Evolutionary conservation across 2,329 filamentous ascomycete genomes (phyloP).

Genomic region (Hirsutella thompsonii): DNA sequence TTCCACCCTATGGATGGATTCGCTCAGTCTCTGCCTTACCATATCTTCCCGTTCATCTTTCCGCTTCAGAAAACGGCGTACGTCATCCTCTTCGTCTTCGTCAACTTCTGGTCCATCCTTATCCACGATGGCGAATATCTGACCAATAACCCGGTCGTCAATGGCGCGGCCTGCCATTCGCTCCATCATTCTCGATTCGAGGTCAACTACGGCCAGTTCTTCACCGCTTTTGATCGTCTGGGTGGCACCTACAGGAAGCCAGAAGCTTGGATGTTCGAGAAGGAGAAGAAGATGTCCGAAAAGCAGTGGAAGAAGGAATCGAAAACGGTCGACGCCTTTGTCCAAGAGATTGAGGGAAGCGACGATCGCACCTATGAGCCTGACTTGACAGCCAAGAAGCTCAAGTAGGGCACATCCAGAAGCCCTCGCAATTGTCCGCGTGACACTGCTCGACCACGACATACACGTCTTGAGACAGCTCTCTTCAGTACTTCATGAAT

Average conservation of each 20-base stretch:
- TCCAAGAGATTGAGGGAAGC: conserved; percentile 55
- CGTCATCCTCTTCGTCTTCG: conserved; percentile 74
- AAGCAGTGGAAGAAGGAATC: conserved; percentile 68
- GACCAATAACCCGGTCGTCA: conserved; percentile 80
- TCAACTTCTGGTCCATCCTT: conserved; percentile 95
- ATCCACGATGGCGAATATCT: conserved; percentile 95
- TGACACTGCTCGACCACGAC: too few species aligned
- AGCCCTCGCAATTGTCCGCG: too few species aligned
- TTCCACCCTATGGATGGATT: conserved; percentile 94
- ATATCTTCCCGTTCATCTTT: conserved; percentile 85
- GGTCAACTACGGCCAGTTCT: conserved; percentile 86
- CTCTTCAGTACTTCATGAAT: too few species aligned
- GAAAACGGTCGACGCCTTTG: conserved; percentile 62
- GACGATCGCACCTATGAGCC: conserved; percentile 35
- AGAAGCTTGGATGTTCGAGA: conserved; percentile 72
- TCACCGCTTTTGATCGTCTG: conserved; percentile 80
- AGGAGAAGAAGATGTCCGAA: conserved; percentile 74
- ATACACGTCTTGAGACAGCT: too few species aligned
- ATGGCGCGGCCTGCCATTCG: conserved; percentile 82
- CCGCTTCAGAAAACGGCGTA: conserved; percentile 86
- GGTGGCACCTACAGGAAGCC: conserved; percentile 80
- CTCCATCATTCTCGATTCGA: conserved; percentile 51
- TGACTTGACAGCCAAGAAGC: conserved; percentile 22
- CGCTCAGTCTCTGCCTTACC: conserved; percentile 79
- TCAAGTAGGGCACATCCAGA: conserved; percentile 1